Base-by-base conservation (phyloP, 441 rosid genomes). In the Mallotus repandus region DNA sequence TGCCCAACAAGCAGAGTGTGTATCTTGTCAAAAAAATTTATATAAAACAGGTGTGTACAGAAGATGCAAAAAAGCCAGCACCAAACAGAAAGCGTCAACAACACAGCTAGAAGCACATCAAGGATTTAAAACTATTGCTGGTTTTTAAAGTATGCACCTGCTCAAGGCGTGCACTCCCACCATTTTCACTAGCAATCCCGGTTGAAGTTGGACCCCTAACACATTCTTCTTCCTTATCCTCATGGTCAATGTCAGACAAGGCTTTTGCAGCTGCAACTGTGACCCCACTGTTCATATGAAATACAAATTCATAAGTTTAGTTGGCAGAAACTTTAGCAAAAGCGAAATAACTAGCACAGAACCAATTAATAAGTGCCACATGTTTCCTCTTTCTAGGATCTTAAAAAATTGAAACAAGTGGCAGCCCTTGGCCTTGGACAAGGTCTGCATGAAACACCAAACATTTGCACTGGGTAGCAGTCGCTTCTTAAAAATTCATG, bases 141-240 rank as follows among this genome's bases (percentile, higher is more conserved):
- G 29, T 25, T 57, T 69, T 66, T 38, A 76, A 55, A 29, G 16
- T 68, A 76, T 82, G 79, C 79, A 93, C 99, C 88, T 49, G 84
- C 75, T 79, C 83, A 53, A 82, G 65, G 69, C 84, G 79, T 46
- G 76, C 68, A 72, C 83, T 84, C 71, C 84, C 87, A 43, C 87
- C 94, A 75, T 86, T 89, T 75, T 89, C 88, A 68, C 88, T 85
- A 56, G 84, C 87, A 77, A 79, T 80, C 38, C 82, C 87, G 7
- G 77, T 81, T 60, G 82, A 82, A 50, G 71, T 86, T 41, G 69
- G 83, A 74, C 73, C 86, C 73, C 72, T 77, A 38, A 48, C 82
- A 66, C 71, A 82, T 54, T 70, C 72, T 73, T 75, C 86, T 73
- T 78, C 65, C 41, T 80, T 86, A n/a, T 81, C 85, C 70, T 72